These are phyloP conservation scores for Periglandula ipomoeae DNA, from an alignment of 2,329 filamentous ascomycete genomes.

Conservation along the genomic window DNA sequence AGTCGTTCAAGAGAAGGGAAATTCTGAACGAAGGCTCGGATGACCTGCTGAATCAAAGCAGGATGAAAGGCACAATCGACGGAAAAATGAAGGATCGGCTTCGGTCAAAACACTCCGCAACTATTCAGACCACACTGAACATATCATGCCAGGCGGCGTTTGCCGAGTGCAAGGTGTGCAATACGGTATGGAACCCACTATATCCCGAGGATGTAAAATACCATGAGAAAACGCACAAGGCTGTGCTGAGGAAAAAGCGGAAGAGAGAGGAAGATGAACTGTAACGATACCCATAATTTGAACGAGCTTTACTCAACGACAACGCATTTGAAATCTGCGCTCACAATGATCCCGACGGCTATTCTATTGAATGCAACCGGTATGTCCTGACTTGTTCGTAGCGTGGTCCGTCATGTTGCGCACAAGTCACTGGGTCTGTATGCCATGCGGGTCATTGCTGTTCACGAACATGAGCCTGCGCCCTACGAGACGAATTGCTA, in stretches of 20 bases:
- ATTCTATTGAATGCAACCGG: too few species aligned
- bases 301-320: too few species aligned
- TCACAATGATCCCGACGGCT: too few species aligned
- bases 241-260: conserved; percentile 19
- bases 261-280: conserved; percentile 14
- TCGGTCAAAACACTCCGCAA: conserved; percentile 7
- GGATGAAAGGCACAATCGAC: neutral
- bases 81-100: conserved; percentile 3
- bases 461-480: too few species aligned
- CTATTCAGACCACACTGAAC: conserved; percentile 35
- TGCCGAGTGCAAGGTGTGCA: conserved; percentile 32
- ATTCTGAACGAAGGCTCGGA: neutral
- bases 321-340: too few species aligned
- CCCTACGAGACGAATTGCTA: too few species aligned
- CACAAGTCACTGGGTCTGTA: too few species aligned
- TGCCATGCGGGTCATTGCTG: too few species aligned
- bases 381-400: too few species aligned
- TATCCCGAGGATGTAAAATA: conserved; percentile 34
- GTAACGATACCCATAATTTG: conserved; percentile 8
- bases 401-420: too few species aligned
- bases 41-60: neutral
- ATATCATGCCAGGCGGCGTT: conserved; percentile 32
- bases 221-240: conserved; percentile 30
- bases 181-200: conserved; percentile 35
- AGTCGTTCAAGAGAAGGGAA: neutral